Base-by-base conservation (phyloP, 1,139 yeast species). In the Petasospora fabianii region DNA sequence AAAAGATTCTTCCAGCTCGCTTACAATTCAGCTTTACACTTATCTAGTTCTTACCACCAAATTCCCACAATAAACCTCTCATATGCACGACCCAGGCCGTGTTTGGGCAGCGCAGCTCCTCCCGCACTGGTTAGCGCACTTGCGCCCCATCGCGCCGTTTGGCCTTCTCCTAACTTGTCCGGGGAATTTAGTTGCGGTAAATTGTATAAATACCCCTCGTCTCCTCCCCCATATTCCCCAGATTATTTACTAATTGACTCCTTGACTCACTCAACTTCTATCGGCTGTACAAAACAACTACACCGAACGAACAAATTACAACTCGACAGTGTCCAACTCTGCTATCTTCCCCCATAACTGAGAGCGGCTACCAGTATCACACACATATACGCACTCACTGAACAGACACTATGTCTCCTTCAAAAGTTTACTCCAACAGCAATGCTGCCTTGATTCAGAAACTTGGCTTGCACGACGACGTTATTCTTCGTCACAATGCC, bases 401-500 rank as follows among this genome's bases (percentile, higher is more conserved):
- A 30, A 18, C 26, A 15, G 16, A 13, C 38, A 47, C n/a, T 32
- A 54, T 53, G 57, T 53, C 58, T 10, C 55, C 56, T 30, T 49
- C 58, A 39, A 52, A 47, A 33, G 39, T 45, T 26, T 45, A 34
- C 36, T 44, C 45, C 18, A 50, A 49, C 28, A 43, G 46, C 33
- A 44, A 49, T 28, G 48, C 55, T 24, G 47, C 53, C 13, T 37
- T 54, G 29, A 53, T 54, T 36, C 43, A 55, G 34, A 62, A 60
- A 41, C 54, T 66, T 27, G 59, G 58, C 33, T 55, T 66, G 30
- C 55, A 58, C 38, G 58, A 56, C 33, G 68, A 60, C 22, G 67
- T 65, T 9, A 50, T 61, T 19, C 60, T 65, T 40, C 66, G 69
- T 65, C 96, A 92, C 73, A 92, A 92, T 63, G 88, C 97, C 42